Base-by-base conservation (phyloP, 306 rosid genomes). In the Vicia villosa region DNA sequence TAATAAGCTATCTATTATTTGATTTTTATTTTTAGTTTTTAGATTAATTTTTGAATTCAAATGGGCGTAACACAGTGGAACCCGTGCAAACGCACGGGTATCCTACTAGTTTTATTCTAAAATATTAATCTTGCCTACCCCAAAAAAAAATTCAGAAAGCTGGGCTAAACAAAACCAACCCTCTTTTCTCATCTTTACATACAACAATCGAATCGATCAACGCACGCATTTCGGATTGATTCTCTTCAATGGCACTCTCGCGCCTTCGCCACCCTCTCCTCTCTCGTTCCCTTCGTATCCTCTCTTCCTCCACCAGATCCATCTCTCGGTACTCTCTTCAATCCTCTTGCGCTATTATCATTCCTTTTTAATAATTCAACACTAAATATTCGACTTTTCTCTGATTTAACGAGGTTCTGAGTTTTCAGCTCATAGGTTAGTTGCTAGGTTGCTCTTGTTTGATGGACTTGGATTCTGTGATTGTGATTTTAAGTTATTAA, bases 221-320 rank as follows among this genome's bases (percentile, higher is more conserved):
- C 40, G 32, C 60, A 58, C 50, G n/a, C 51, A 12, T 3, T 41
- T 19, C 10, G 5, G 68, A 63, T 63, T 62, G 50, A 36, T 62
- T 62, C 50, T 62, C 38, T 28, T 72, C 22, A 9, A 90, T 91
- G 99, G 93, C 88, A 63, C 95, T 94, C 72, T 83, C 91, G 20
- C 96, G 97, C 75, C 95, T 94, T 79, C 89, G 97, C 24, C 83
- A 83, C 55, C 90, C 92, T 28, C 82, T 88, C 77, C 66, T 94
- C 80, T 83, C 82, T 63, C 89, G 86, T 3, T 85, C 84, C 76
- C 66, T 87, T 73, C 99, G 95, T 5, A 64, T 87, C 50, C 86
- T 83, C 52, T 68, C 75, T 36, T 76, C 83, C 16, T 54, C 89
- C 68, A n/a, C 85, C 84, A 74, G 97, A 84, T 88, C 86, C 82